Evolutionary conservation across 2,329 filamentous ascomycete species (phyloP).

Genomic region (Colletotrichum echinochloae): DNA sequence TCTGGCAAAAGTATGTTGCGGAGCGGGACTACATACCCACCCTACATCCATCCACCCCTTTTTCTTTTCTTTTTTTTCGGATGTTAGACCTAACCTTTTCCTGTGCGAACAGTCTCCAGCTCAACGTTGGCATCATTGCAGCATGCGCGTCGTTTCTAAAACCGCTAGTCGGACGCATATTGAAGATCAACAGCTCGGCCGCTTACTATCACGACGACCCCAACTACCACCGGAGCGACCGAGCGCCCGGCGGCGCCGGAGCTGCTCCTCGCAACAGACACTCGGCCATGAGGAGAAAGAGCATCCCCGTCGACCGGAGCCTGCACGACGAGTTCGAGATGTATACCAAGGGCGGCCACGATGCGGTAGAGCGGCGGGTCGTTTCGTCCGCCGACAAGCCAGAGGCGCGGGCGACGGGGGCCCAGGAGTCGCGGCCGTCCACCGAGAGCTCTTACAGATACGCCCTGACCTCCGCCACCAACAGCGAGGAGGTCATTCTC

Average conservation of each 20-base stretch:
- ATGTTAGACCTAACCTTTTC: neutral
- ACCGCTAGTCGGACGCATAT: slow-evolving; percentile 48
- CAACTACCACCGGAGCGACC: slow-evolving; percentile 23
- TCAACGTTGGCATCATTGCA: slow-evolving; percentile 54
- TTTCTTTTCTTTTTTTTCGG: neutral
- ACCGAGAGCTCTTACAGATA: neutral
- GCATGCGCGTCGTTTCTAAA: slow-evolving; percentile 54
- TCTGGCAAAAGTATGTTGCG: slow-evolving; percentile 50
- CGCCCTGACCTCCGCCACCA: slow-evolving; percentile 10
- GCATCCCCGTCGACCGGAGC: neutral
- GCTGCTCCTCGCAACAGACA: slow-evolving; percentile 6
- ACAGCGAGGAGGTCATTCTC: slow-evolving; percentile 29
- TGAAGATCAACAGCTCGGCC: slow-evolving; percentile 43
- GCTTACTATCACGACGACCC: slow-evolving; percentile 24
- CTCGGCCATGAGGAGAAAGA: neutral
- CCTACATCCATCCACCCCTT: too few species aligned
- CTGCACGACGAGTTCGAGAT: slow-evolving; percentile 13
- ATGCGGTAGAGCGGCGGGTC: neutral
- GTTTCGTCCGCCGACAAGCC: neutral
- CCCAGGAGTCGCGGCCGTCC: neutral
- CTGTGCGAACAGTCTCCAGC: slow-evolving; percentile 50
- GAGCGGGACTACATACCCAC: neutral
- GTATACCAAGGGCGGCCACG: neutral
- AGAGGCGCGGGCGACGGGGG: neutral
- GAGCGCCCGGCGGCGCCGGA: slow-evolving; percentile 1